phyloP scores from a whole-genome alignment of 345 rosid species.

The Erucastrum elatum region DNA sequence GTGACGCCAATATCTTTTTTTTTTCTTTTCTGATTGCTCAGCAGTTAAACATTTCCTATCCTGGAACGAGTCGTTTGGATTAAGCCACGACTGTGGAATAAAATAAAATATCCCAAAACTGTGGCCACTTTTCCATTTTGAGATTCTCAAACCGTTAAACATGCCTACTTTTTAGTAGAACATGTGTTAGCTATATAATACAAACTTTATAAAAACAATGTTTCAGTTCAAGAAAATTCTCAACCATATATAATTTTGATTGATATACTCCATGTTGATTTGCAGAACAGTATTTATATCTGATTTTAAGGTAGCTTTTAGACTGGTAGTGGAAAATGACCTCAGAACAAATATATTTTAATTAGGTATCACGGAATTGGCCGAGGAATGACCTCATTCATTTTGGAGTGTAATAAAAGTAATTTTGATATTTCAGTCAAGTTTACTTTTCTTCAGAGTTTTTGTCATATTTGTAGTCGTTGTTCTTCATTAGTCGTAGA shows the following conservation, averaged over 20 bases:
- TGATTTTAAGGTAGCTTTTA: background rate
- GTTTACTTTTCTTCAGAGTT: background rate
- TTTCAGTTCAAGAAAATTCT: background rate
- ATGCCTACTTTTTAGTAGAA: slow-evolving; percentile 17
- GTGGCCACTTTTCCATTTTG: background rate
- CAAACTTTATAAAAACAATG: background rate
- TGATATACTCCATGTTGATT: background rate
- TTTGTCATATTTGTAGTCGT: background rate
- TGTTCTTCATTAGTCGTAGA: background rate
- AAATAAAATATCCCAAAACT: background rate
- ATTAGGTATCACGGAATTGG: background rate
- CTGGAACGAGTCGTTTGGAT: background rate
- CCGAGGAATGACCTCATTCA: background rate
- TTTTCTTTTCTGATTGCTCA: background rate
- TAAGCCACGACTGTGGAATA: background rate
- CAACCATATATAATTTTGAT: background rate
- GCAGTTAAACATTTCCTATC: background rate
- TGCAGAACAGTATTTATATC: background rate
- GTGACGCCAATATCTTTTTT: background rate
- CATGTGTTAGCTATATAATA: background rate
- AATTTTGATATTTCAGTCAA: background rate
- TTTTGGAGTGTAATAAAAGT: background rate
- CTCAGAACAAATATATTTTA: background rate
- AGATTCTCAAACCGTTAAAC: background rate
- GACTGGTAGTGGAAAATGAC: background rate